Percentiles rank a stretch among this genome's conserved stretches.
These are phyloP conservation scores for Collybia nuda DNA, from an alignment of 768 basidiomycete species.

Conservation along the genomic window DNA sequence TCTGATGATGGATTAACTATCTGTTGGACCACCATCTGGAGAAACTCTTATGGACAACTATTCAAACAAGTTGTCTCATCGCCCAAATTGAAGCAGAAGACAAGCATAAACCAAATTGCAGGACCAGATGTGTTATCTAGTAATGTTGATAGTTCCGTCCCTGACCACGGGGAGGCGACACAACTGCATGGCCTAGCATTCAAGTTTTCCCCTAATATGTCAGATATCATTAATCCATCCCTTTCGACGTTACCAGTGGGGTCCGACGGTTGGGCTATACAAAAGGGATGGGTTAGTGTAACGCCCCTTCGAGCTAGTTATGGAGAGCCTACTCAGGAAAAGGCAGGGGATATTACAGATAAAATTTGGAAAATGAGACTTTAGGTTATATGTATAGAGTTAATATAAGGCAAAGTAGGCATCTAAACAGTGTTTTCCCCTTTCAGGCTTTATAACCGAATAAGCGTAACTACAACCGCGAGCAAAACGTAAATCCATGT, in stretches of 20 bases:
- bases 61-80: conserved; percentile 52
- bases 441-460: not conserved
- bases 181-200: conserved; percentile 47
- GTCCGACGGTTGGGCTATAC: conserved; percentile 81
- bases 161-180: conserved; percentile 20
- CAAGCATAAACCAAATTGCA: conserved; percentile 19
- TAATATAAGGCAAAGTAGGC: not conserved
- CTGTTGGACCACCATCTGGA: conserved; percentile 83
- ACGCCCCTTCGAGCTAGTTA: conserved; percentile 78
- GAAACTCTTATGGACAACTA: conserved; percentile 79
- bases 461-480: no score
- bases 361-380: conserved; percentile 59
- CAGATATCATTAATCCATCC: conserved; percentile 61
- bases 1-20: conserved; percentile 61
- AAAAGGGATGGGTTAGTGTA: conserved; percentile 68
- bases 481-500: no score
- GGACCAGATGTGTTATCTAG: conserved; percentile 40
- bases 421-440: not conserved
- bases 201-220: conserved; percentile 72
- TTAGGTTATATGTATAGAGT: conserved; percentile 36
- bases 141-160: not conserved
- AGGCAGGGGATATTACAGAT: conserved; percentile 33
- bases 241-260: conserved; percentile 64
- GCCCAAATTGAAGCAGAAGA: conserved; percentile 20
- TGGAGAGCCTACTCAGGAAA: conserved; percentile 51